Base-by-base conservation (phyloP, 1,284 basidiomycete genomes). In the Boletus mariae region DNA sequence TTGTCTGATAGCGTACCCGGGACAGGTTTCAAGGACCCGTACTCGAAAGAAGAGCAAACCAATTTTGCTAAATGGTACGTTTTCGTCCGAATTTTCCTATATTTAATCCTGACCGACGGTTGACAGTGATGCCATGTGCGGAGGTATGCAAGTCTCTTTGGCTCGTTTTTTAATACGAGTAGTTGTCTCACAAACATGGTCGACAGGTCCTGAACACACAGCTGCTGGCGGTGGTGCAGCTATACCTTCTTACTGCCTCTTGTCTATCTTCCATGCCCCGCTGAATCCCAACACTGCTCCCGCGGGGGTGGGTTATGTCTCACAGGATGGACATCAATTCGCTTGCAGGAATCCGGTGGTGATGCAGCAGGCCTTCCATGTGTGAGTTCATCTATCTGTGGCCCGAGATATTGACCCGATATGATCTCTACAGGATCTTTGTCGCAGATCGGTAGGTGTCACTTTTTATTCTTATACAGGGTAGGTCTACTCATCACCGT, bases 111-210 rank as follows among this genome's bases (percentile, higher is more conserved):
- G 26, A 34, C 32, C 4, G 10, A 40, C 3, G 1, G 5, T n/a
- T 51, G n/a, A 61, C n/a, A 83, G 82, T 54, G 82, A 84, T 56
- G 71, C 75, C 0, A 78, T 80, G 75, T 84, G 82, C 58, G 25
- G 46, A 53, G 63, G 63, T 65, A 53, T 11, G 45, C 17, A 1
- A 7, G 15, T 42, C 13, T 26, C 29, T 11, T 31, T 6, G 28
- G 28, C 7, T 28, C 6, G 28, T 28, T 26, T 26, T 15, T 23
- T n/a, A 6, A 5, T 29, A 2, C 29, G 29, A 31, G 12, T 4
- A 17, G 0, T 37, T 20, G 25, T 32, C 43, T 60, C 5, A 31
- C 5, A 52, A 20, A 35, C 34, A 3, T 29, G 6, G 12, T 43
- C 35, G 43, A 45, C 48, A 82, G 82, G 79, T 28, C 52, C 60